phyloP scores from a whole-genome alignment of 2,329 filamentous ascomycete genomes.

The Fusarium tjaetaba region DNA sequence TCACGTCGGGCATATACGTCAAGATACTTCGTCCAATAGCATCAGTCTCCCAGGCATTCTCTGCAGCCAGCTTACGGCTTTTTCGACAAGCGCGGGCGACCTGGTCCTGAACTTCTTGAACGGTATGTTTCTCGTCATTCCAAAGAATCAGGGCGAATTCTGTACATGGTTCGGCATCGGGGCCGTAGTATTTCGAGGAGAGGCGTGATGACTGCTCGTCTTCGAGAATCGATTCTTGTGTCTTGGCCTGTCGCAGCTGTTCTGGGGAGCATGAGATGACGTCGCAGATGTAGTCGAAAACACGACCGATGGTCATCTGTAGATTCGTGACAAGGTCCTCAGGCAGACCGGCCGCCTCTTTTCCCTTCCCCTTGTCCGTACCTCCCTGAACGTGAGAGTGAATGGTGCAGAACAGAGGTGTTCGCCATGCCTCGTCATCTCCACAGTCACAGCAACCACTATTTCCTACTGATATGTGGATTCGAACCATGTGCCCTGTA shows the following conservation, averaged over 20 bases:
- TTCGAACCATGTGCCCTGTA: slow-evolving; percentile 89
- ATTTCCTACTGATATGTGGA: slow-evolving; percentile 88
- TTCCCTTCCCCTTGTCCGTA: slow-evolving; percentile 69
- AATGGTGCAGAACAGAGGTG: slow-evolving; percentile 90
- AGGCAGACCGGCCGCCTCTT: slow-evolving; percentile 69
- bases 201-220: slow-evolving; percentile 86
- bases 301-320: slow-evolving; percentile 83
- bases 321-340: slow-evolving; percentile 81
- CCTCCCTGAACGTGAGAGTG: slow-evolving; percentile 73
- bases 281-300: slow-evolving; percentile 95
- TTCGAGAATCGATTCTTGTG: slow-evolving; percentile 78
- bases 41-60: slow-evolving; percentile 88
- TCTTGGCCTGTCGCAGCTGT: slow-evolving; percentile 87
- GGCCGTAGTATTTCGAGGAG: slow-evolving; percentile 75
- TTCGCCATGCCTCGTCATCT: slow-evolving; percentile 92
- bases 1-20: slow-evolving; percentile 77
- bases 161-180: slow-evolving; percentile 52
- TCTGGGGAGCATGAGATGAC: slow-evolving; percentile 98
- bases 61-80: slow-evolving; percentile 72
- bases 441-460: slow-evolving; percentile 98
- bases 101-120: slow-evolving; percentile 89
- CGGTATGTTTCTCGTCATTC: slow-evolving; percentile 99
- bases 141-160: slow-evolving; percentile 90
- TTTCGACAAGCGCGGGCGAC: slow-evolving; percentile 89
- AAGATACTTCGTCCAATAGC: slow-evolving; percentile 87